A percentile compares a stretch with the other conserved stretches of the same genome.
Conservation (phyloP, 768 basidiomycete species). For the Leccinum rimulosum region DNA sequence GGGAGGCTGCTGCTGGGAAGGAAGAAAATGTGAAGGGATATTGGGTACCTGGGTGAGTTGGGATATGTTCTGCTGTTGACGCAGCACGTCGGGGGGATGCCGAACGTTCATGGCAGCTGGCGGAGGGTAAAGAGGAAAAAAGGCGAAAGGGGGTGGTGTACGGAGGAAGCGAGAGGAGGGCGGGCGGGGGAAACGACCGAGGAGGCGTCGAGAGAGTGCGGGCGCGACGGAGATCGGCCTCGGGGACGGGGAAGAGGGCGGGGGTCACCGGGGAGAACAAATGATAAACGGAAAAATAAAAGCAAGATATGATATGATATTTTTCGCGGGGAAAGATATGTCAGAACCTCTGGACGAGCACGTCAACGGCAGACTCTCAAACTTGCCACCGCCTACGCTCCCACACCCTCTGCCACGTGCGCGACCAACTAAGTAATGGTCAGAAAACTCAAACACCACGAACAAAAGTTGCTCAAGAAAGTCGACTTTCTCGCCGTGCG, state of each 20-base stretch:
- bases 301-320: constrained; percentile 31
- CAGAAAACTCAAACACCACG: constrained; percentile 93
- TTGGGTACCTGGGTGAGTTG: constrained; percentile 41
- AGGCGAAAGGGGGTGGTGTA: background rate
- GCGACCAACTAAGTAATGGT: constrained; percentile 52
- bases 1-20: constrained; percentile 37
- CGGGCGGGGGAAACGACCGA: constrained; percentile 9
- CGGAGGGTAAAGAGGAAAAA: constrained; percentile 1
- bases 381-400: constrained; percentile 22
- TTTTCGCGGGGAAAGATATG: constrained; percentile 28
- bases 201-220: constrained; percentile 3
- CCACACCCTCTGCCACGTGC: constrained; percentile 35
- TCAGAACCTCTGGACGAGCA: constrained; percentile 26
- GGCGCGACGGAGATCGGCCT: constrained; percentile 21
- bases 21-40: constrained; percentile 33
- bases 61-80: constrained; percentile 39
- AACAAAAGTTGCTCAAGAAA: constrained; percentile 91
- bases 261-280: constrained; percentile 4
- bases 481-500: constrained; percentile 92
- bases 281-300: constrained; percentile 18
- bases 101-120: constrained; percentile 47
- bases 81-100: constrained; percentile 43
- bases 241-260: constrained; percentile 2
- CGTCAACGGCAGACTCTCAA: constrained; percentile 30
- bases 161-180: constrained; percentile 2